Conservation (phyloP, 208 protist genomes). For the Leishmania martiniquensis region DNA sequence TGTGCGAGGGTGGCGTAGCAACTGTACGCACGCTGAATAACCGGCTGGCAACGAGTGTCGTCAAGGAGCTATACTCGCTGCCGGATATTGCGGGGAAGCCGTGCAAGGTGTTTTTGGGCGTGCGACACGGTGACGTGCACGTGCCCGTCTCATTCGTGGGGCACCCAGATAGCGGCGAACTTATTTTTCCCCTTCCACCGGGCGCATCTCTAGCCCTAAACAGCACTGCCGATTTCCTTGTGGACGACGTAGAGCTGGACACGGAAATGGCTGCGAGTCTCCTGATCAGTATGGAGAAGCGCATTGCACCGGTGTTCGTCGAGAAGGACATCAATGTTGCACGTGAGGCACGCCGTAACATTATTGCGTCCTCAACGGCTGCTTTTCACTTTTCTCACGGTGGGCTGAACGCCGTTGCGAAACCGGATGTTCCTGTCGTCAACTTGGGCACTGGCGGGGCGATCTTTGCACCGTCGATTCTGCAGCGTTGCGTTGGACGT, state of each 20-base stretch:
- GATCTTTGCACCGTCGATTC: conserved; percentile 66
- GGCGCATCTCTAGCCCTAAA: conserved; percentile 31
- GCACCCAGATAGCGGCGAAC: conserved; percentile 47
- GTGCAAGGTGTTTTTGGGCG: conserved; percentile 72
- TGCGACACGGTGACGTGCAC: conserved; percentile 46
- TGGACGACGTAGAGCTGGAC: conserved; percentile 86
- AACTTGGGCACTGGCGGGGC: conserved; percentile 57
- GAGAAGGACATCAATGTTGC: conserved; percentile 81
- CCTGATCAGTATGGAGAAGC: conserved; percentile 63
- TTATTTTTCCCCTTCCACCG: conserved; percentile 48
- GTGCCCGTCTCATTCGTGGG: conserved; percentile 79
- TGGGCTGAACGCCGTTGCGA: conserved; percentile 75
- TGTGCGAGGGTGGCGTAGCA: conserved; percentile 44
- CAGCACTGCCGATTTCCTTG: conserved; percentile 63
- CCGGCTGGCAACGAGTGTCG: conserved; percentile 57
- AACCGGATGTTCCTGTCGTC: conserved; percentile 61
- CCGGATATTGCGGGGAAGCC: conserved; percentile 63
- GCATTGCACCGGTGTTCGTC: conserved; percentile 45
- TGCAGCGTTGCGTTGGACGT: conserved; percentile 79
- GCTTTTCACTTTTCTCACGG: conserved; percentile 86
- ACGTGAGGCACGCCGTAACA: conserved; percentile 67
- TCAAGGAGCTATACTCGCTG: conserved; percentile 59
- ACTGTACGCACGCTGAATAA: conserved; percentile 49
- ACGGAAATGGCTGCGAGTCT: conserved; percentile 71
- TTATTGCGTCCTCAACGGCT: conserved; percentile 67